Base-by-base conservation (phyloP, 306 rosid species). In the Dalbergia cochinchinensis region DNA sequence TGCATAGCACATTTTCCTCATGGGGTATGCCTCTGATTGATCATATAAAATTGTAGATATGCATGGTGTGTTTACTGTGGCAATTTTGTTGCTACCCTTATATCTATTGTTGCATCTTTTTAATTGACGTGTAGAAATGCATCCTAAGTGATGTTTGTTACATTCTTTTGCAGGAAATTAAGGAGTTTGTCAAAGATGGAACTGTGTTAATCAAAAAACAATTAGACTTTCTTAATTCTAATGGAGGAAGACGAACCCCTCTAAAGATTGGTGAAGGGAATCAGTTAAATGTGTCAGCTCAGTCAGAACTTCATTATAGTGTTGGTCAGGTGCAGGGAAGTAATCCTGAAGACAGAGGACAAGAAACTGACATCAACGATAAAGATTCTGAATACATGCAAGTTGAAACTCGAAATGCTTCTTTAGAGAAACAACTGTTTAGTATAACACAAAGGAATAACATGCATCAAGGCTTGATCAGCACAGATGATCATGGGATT, bases 161-260 rank as follows among this genome's bases (percentile, higher is more conserved):
- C 10, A 60, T 86, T 42, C 19, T 79, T 77, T 53, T 65, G 59
- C 90, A 94, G 98, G 88, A 82, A 77, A 78, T 15, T 77, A 67
- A 82, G 35, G 83, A 85, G 76, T 76, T 77, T 50, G 33, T 55
- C 63, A 73, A 68, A 64, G 86, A 77, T 50, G 73, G 62, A 16
- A 16, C 61, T 79, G 87, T 60, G 47, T 11, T 69, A 14, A 15
- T 64, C 74, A 41, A 60, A 26, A 45, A 79, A 65, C 80, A 76
- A 20, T 58, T 82, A 69, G 85, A 83, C 58, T 73, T 60, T 73
- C 71, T 58, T 80, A 74, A 68, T 72, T 71, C 76, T 73, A 82
- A 76, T 55, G 78, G 67, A 35, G 68, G 70, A 48, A 83, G 70
- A 48, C 82, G 73, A 42, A 83, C 77, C 58, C 83, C 78, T 10